Base-by-base conservation (phyloP, 345 rosid genomes). In the Gossypium turneri region DNA sequence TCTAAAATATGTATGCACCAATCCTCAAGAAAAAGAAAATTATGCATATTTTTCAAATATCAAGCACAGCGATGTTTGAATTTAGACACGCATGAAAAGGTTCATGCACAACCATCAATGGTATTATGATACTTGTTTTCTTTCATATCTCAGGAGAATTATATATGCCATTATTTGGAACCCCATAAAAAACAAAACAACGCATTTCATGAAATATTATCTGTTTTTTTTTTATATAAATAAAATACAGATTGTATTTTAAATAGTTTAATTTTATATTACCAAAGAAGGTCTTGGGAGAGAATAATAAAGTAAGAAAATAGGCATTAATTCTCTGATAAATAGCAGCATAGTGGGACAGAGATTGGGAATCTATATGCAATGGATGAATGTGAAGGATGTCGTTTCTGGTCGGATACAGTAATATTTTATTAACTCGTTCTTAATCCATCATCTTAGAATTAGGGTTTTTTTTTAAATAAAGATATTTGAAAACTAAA, bases 331-430 rank as follows among this genome's bases (percentile, higher is more conserved):
- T n/a, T 51, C 74, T 75, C 59, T 12, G 44, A 71, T 60, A 70
- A 27, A 15, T 10, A 62, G 16, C 12, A 48, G 16, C 22, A 43
- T 52, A 52, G 60, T 51, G 70, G 51, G 70, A 60, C 68, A 74
- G 27, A 62, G 70, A 79, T 73, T 63, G 60, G 68, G 80, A 73
- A 80, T 77, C 78, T 69, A 70, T 69, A 74, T 63, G 75, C 63
- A 69, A 63, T 68, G 79, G 74, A 78, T 78, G 74, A 43, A 58
- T 57, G 61, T 38, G 75, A 68, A 50, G 64, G 65, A 70, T 77
- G 83, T 74, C 78, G 76, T 77, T 56, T 81, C 63, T 74, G 74
- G 83, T 81, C 76, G 80, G 83, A 81, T 48, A 34, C 44, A 47
- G 12, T 72, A 60, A 55, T n/a, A 55, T 12, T 53, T 55, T 38